Percentiles rank a stretch among this genome's conserved stretches.
Conservation (phyloP, 345 rosid genomes). For the Populus davidiana region DNA sequence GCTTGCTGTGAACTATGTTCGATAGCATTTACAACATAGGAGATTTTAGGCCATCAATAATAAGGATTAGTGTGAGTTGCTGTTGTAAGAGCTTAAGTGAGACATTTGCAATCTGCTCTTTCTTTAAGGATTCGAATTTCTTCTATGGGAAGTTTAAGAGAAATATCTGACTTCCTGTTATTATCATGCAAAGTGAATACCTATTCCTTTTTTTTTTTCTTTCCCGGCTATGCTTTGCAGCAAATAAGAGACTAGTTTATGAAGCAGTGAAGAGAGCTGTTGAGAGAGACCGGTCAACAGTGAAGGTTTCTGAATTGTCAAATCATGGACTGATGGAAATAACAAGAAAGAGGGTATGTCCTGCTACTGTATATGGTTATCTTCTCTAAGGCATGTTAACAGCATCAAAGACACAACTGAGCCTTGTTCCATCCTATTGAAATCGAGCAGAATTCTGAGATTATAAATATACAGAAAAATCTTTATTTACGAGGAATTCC, state of each 20-base stretch:
- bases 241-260: conserved; percentile 80
- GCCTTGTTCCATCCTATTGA: neutral
- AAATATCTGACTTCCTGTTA: neutral
- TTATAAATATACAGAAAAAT: neutral
- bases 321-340: conserved; percentile 98
- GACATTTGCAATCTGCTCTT: neutral
- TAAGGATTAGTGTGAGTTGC: neutral
- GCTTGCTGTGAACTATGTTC: neutral
- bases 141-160: neutral
- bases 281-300: conserved; percentile 82
- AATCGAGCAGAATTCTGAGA: no score
- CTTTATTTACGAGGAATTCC: neutral
- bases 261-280: conserved; percentile 93
- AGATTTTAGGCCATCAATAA: neutral
- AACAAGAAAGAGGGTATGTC: conserved; percentile 87
- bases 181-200: neutral
- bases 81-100: neutral
- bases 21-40: neutral
- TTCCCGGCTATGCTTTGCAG: conserved; percentile 46
- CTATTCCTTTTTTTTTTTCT: neutral
- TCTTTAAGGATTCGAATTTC: neutral
- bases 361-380: conserved; percentile 7
- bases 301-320: conserved; percentile 90
- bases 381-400: conserved; percentile 8
- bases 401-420: neutral